Base-by-base conservation (phyloP, 257 asterid species). In the Solanum phureja region DNA sequence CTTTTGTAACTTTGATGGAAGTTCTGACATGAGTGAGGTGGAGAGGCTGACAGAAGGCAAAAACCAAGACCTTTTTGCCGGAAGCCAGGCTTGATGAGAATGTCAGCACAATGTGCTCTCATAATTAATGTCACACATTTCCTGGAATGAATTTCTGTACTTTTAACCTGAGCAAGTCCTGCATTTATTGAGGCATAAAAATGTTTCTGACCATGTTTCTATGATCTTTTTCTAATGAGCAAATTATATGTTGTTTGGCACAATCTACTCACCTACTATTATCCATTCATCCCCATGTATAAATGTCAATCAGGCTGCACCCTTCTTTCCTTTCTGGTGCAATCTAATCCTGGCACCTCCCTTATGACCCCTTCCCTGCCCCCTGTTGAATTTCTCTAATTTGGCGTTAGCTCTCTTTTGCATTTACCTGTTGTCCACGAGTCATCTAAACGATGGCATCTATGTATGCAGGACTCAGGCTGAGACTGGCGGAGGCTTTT, bases 401-500 rank as follows among this genome's bases (percentile, higher is more conserved):
- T 29, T 81, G 42, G 68, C 27, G 5, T 77, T 6, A 3, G 14
- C 66, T 81, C 18, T 49, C 85, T 46, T 81, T 3, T 81, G 27
- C 66, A 81, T 24, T 24, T 79, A 27, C 7, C 12, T 27, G 85
- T 29, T 79, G 3, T 18, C 19, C 42, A 29, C 9, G 21, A 81
- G 24, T 79, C 66, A 10, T 23, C 69, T 85, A 38, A 85, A 31
- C 5, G 58, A 64, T 37, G 37, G 14, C 33, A 71, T 38, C 86
- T 89, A 24, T 91, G 23, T 90, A 64, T 90, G 87, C 98, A 97
- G 99, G 91, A 95, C 99, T 11, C 95, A 76, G 1, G 88, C 98
- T 1, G 98, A 95, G 89, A 89, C 94, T 0, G 98, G 98, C 14
- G 98, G 99, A 60, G 95, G 98, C 89, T 86, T 95, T 90, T 94